phyloP scores from a whole-genome alignment of 169 alveolate species.

The Cardiosporidium cionae region DNA sequence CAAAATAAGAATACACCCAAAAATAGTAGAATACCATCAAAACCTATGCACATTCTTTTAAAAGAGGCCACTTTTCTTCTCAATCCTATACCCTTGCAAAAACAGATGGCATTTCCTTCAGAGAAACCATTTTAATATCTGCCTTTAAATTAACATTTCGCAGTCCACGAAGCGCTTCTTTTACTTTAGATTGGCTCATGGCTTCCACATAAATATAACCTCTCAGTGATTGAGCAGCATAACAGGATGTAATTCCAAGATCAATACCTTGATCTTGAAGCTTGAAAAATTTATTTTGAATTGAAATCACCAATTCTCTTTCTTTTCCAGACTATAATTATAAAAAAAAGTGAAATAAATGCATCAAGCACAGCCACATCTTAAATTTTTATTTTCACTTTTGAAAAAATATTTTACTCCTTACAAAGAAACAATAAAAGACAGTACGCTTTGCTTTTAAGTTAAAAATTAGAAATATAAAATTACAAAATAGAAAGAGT shows the following conservation, averaged over 20 bases:
- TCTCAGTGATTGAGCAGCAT: slow-evolving; percentile 4
- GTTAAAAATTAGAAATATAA: no score
- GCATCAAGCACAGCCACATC: no score
- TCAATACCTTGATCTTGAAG: not conserved
- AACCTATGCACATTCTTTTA: not conserved
- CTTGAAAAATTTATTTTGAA: slow-evolving; percentile 6
- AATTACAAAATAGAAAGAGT: no score
- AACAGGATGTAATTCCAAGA: slow-evolving; percentile 1
- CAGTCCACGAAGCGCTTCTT: slow-evolving; percentile 15
- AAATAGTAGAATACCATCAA: not conserved
- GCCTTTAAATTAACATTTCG: slow-evolving; percentile 2
- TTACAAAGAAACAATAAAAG: no score
- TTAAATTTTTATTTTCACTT: no score
- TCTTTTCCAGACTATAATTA: slow-evolving; percentile 5
- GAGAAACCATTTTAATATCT: slow-evolving; percentile 14
- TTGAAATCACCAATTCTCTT: slow-evolving; percentile 4
- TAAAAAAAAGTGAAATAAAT: no score
- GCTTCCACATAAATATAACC: slow-evolving; percentile 19
- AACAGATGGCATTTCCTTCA: slow-evolving; percentile 16
- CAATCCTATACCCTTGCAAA: not conserved
- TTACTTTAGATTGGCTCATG: slow-evolving; percentile 9
- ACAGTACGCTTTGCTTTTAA: no score
- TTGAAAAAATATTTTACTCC: no score
- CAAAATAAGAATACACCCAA: not conserved
- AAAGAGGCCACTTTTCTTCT: not conserved